These are phyloP conservation scores for Pichia occidentalis DNA, from an alignment of 805 yeast species.

Conservation along the genomic window DNA sequence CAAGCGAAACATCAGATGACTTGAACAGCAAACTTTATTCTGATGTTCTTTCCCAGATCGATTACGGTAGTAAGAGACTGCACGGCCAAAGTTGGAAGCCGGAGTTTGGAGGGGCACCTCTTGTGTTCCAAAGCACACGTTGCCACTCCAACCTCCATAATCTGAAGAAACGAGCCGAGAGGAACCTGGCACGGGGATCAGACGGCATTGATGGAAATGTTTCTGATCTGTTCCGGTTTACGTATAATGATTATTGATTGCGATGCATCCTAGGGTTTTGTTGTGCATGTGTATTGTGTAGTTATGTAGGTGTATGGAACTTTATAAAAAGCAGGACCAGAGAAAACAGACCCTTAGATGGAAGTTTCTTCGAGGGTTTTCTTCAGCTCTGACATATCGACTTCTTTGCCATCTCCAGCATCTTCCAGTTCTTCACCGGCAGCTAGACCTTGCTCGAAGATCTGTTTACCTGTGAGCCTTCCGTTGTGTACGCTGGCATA, in stretches of 20 bases:
- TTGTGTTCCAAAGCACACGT: neutral
- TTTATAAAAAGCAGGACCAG: too few species aligned
- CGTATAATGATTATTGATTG: constrained; percentile 7
- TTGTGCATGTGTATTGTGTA: neutral
- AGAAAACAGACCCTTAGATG: too few species aligned
- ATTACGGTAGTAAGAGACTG: neutral
- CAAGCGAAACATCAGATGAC: neutral
- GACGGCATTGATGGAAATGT: neutral
- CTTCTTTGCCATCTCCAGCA: constrained; percentile 24
- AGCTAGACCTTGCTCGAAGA: constrained; percentile 85
- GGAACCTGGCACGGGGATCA: too few species aligned
- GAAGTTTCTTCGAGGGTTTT: constrained; percentile 14
- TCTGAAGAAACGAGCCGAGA: neutral
- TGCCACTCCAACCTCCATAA: neutral
- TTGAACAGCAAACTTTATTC: neutral
- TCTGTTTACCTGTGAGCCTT: constrained; percentile 78
- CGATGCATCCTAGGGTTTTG: too few species aligned
- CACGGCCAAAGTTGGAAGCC: constrained; percentile 5
- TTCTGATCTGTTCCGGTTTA: constrained; percentile 3
- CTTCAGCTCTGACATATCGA: constrained; percentile 15
- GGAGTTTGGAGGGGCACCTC: constrained; percentile 6
- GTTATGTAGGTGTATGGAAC: too few species aligned
- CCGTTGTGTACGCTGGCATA: constrained; percentile 59
- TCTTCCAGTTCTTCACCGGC: constrained; percentile 53
- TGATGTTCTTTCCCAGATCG: neutral